Conservation (phyloP, 441 rosid species). For the Jatropha podagrica region DNA sequence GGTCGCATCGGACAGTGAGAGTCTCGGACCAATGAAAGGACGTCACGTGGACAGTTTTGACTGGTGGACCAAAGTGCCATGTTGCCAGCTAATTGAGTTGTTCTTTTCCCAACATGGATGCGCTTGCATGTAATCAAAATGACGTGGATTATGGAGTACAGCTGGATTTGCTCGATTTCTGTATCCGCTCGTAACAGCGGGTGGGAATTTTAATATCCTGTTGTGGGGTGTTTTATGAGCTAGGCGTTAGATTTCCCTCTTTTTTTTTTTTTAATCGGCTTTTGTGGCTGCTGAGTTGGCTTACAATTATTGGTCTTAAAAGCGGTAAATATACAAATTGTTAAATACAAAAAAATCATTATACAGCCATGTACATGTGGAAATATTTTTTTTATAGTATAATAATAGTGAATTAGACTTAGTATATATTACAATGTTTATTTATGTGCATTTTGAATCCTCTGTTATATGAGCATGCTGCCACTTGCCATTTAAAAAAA, state of each 20-base stretch:
- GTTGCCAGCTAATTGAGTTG: neutral
- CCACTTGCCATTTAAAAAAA: too few relatives aligned
- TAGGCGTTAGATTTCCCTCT: neutral
- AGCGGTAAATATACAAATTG: neutral
- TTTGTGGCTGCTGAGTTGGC: slow-evolving; percentile 9
- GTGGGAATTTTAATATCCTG: neutral
- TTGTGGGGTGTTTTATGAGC: slow-evolving; percentile 1
- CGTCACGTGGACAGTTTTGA: slow-evolving; percentile 16
- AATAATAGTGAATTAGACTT: neutral
- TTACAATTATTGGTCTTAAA: neutral
- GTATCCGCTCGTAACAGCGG: too few relatives aligned
- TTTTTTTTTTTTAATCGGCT: too few relatives aligned
- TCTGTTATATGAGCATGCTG: too few relatives aligned
- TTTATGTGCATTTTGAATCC: too few relatives aligned
- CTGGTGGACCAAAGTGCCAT: neutral
- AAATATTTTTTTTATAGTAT: neutral
- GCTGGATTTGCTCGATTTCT: slow-evolving; percentile 32
- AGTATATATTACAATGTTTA: too few relatives aligned
- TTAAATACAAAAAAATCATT: neutral
- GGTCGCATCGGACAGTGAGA: slow-evolving; percentile 45
- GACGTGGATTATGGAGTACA: slow-evolving; percentile 33
- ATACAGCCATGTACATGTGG: neutral
- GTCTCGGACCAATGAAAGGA: slow-evolving; percentile 27
- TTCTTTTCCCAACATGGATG: slow-evolving; percentile 29
- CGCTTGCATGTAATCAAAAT: slow-evolving; percentile 9